Evolutionary conservation across 73 alveolate genomes (phyloP).

Genomic region (Paramecium biaurelia): DNA sequence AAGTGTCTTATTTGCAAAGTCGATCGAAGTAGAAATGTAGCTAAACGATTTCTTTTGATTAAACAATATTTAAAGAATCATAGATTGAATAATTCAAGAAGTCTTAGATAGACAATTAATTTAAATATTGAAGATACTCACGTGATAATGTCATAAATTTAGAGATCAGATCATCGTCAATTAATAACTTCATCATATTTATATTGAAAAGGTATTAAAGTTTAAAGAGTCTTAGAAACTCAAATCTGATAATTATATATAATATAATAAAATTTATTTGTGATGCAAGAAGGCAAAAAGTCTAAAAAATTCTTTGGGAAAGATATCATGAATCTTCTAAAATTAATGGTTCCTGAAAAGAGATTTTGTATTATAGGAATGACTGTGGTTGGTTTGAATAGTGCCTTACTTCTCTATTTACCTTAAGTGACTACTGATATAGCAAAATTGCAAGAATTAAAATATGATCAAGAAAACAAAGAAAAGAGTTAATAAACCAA

Average conservation of each 20-base stretch:
- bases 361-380: neutral
- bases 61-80: neutral
- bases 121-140: neutral
- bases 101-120: neutral
- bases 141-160: neutral
- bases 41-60: neutral
- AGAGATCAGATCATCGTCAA: neutral
- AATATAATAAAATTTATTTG: neutral
- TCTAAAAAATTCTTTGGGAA: neutral
- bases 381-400: neutral
- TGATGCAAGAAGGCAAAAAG: constrained; percentile 7
- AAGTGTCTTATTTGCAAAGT: neutral
- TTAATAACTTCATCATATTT: neutral
- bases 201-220: neutral
- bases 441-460: neutral
- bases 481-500: neutral
- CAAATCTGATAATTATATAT: neutral
- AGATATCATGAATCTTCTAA: neutral
- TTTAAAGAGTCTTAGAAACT: neutral
- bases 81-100: neutral
- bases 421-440: constrained; percentile 50
- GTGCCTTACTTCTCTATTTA: constrained; percentile 19
- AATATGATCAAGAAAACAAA: constrained; percentile 47
- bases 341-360: constrained; percentile 50
- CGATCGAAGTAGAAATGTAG: neutral